Evolutionary conservation across 169 alveolate species (phyloP).

Genomic region (Theileria luwenshuni): DNA sequence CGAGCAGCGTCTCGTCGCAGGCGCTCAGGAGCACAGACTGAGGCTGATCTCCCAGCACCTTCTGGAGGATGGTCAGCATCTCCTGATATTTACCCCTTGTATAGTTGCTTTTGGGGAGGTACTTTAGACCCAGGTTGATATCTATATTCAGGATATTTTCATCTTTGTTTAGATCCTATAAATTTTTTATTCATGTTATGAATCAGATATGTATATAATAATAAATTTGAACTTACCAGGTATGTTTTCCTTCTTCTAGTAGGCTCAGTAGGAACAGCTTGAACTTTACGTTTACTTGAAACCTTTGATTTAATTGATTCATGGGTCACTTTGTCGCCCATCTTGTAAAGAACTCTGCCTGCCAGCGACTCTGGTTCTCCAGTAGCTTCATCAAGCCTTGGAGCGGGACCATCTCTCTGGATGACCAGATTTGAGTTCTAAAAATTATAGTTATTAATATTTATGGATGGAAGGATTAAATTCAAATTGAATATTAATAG

Average conservation of each 20-base stretch:
- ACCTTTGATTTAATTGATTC: conserved; percentile 43
- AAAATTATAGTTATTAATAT: neutral
- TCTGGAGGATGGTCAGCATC: conserved; percentile 83
- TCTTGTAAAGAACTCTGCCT: conserved; percentile 84
- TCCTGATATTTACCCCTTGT: conserved; percentile 89
- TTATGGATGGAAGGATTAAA: neutral
- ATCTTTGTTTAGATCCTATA: conserved; percentile 75
- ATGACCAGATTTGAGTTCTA: conserved; percentile 87
- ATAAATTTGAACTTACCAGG: conserved; percentile 57
- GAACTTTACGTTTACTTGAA: conserved; percentile 31
- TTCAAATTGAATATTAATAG: neutral
- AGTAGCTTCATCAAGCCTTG: conserved; percentile 87
- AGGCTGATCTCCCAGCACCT: conserved; percentile 90
- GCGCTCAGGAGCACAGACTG: conserved; percentile 90
- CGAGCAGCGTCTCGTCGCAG: conserved; percentile 90
- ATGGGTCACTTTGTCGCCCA: conserved; percentile 92
- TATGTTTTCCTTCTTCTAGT: conserved; percentile 46
- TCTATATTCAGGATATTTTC: conserved; percentile 84
- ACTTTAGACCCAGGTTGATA: conserved; percentile 81
- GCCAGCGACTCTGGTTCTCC: conserved; percentile 96
- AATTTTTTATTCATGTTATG: conserved; percentile 11
- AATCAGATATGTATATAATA: conserved; percentile 27
- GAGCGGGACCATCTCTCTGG: conserved; percentile 84
- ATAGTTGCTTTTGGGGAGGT: conserved; percentile 90
- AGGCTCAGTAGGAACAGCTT: conserved; percentile 25